phyloP scores from a whole-genome alignment of 106 monocot genomes.

The Chionographis japonica region DNA sequence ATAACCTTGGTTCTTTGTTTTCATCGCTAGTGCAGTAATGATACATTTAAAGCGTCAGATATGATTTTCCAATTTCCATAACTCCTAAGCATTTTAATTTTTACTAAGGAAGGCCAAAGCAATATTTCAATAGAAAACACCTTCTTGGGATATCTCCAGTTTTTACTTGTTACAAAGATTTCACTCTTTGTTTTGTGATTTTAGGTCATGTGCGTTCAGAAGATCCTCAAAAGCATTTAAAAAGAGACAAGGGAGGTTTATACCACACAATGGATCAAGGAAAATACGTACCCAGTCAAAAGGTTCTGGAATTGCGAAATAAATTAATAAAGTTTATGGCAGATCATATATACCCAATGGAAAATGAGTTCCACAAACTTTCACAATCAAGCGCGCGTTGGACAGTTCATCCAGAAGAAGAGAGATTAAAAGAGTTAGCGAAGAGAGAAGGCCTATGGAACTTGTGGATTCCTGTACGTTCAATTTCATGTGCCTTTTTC shows the following conservation, averaged over 20 bases:
- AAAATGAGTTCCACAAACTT: slow-evolving; percentile 75
- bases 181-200: neutral
- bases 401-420: slow-evolving; percentile 97
- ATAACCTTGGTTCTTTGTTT: too few relatives aligned
- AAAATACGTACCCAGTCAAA: slow-evolving; percentile 66
- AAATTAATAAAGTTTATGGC: slow-evolving; percentile 77
- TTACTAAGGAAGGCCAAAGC: too few relatives aligned
- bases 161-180: neutral
- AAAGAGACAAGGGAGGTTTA: neutral
- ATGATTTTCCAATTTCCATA: too few relatives aligned
- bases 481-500: neutral
- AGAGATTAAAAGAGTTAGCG: slow-evolving; percentile 76
- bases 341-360: slow-evolving; percentile 86
- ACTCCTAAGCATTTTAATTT: too few relatives aligned
- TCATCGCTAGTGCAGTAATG: too few relatives aligned
- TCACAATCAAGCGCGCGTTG: slow-evolving; percentile 77
- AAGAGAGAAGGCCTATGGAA: slow-evolving; percentile 94
- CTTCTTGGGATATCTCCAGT: too few relatives aligned
- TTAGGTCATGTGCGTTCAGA: slow-evolving; percentile 18
- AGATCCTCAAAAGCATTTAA: slow-evolving; percentile 6
- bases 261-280: slow-evolving; percentile 27
- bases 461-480: slow-evolving; percentile 87
- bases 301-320: slow-evolving; percentile 60
- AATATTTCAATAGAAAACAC: too few relatives aligned
- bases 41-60: too few relatives aligned